Base-by-base conservation (phyloP, 805 yeast genomes). In the Wickerhamomyces ciferrii region DNA sequence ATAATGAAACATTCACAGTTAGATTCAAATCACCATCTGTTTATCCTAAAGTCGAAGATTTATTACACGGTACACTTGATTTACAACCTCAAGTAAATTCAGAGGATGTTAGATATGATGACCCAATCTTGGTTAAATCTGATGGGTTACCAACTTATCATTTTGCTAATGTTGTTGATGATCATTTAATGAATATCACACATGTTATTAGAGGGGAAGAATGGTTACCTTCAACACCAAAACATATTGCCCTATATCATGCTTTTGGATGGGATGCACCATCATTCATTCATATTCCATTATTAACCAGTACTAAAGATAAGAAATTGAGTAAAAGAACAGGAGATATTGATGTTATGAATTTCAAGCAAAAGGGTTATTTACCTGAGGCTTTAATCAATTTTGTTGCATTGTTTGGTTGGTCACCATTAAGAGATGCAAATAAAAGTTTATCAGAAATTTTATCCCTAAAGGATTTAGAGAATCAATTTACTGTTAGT, bases 121-220 rank as follows among this genome's bases (percentile, higher is more conserved):
- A 94, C 61, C 89, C 89, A 25, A 87, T 94, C 11, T 68, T 94
- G 24, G 62, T 94, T 60, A 94, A 94, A 65, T 86, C 96, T n/a
- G 98, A 94, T 63, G 91, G 92, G 0, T 69, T 88, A 49, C 99
- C 99, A 23, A 94, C 99, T 0, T 94, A 94, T 57, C 99, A 94
- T 66, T 83, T 94, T 59, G 99, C 99, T 15, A 92, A 88, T 58
- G 96, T 94, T 7, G 79, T 94, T 3, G 99, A 94, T 61, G 99
- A 94, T 61, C 95, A 91, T 62, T 67, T 87, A 41, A 94, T 94
- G 99, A 65, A 80, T 41, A 86, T 94, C 39, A 87, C 97, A 0
- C 97, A 94, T 65, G 99, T 94, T 9, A 81, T 94, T 5, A 74
- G 99, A 54, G 99, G 99, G 31, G 99, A 94, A 60, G 99, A 94